Conservation (phyloP, 2,329 filamentous ascomycete genomes). For the Ophiostoma triangulosporum region DNA sequence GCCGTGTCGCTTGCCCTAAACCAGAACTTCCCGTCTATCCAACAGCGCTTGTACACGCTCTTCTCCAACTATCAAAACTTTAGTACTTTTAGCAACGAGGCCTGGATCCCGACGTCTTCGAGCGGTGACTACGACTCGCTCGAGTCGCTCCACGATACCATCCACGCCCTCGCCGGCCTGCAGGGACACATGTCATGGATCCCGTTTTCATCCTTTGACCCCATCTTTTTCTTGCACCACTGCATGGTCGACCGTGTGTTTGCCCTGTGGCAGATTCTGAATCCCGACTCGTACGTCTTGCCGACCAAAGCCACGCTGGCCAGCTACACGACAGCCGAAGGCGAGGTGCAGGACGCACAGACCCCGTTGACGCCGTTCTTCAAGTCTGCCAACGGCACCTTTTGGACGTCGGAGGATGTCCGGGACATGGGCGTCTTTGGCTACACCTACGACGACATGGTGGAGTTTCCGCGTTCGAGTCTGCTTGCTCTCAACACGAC, state of each 20-base stretch:
- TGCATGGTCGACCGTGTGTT: conserved; percentile 62
- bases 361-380: conserved; percentile 57
- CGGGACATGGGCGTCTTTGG: conserved; percentile 49
- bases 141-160: conserved; percentile 49
- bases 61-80: conserved; percentile 56
- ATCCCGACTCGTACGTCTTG: conserved; percentile 53
- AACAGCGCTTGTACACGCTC: conserved; percentile 52
- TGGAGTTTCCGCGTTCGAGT: conserved; percentile 17
- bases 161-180: conserved; percentile 46
- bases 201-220: conserved; percentile 65
- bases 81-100: conserved; percentile 56
- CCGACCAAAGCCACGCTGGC: conserved; percentile 39
- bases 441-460: conserved; percentile 58
- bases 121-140: conserved; percentile 46
- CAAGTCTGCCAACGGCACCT: conserved; percentile 39
- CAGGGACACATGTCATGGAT: conserved; percentile 58
- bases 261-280: conserved; percentile 62
- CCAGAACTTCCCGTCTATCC: conserved; percentile 38
- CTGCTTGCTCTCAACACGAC: conserved; percentile 18
- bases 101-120: conserved; percentile 37
- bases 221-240: conserved; percentile 66
- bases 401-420: conserved; percentile 54
- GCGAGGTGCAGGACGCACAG: conserved; percentile 38
- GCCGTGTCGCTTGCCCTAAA: conserved; percentile 39
- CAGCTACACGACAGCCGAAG: conserved; percentile 46